Evolutionary conservation across 78 protist genomes (phyloP).

Genomic region (Chrysochromulina tobinii): DNA sequence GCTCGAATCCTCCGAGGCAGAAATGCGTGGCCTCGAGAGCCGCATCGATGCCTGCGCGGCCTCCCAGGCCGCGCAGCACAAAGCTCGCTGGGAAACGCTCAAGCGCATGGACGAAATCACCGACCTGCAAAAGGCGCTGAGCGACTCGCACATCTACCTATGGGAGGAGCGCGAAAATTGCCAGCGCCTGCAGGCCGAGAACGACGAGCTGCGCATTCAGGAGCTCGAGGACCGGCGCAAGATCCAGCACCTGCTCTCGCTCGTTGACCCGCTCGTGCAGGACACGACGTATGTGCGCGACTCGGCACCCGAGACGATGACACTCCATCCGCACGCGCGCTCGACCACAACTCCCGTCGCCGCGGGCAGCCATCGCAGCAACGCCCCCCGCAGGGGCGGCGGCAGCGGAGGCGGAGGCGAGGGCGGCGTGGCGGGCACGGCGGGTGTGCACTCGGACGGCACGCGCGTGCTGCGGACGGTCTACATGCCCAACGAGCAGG

Average conservation of each 20-base stretch:
- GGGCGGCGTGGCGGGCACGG: not conserved
- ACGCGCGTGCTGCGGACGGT: not conserved
- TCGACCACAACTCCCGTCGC: not conserved
- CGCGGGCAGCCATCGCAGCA: not conserved
- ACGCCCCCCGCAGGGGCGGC: not conserved
- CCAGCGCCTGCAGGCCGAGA: not conserved
- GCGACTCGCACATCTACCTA: conserved; percentile 1
- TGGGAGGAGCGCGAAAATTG: not conserved
- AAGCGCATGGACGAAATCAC: not conserved
- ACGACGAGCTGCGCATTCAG: not conserved
- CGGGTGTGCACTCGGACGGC: not conserved
- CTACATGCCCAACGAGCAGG: not conserved
- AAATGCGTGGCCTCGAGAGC: not conserved
- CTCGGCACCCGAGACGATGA: not conserved
- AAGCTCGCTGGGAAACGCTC: not conserved
- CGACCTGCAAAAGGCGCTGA: conserved; percentile 4
- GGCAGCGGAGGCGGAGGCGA: not conserved
- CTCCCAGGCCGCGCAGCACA: not conserved
- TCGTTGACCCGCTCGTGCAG: not conserved
- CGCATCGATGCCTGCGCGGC: not conserved
- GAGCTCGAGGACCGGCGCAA: not conserved
- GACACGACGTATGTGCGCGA: not conserved
- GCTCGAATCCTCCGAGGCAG: not conserved
- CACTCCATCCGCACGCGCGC: not conserved
- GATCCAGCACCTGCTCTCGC: not conserved